Evolutionary conservation across 176 grass and related monocot genomes (phyloP).

Genomic region (Microstegium vimineum): DNA sequence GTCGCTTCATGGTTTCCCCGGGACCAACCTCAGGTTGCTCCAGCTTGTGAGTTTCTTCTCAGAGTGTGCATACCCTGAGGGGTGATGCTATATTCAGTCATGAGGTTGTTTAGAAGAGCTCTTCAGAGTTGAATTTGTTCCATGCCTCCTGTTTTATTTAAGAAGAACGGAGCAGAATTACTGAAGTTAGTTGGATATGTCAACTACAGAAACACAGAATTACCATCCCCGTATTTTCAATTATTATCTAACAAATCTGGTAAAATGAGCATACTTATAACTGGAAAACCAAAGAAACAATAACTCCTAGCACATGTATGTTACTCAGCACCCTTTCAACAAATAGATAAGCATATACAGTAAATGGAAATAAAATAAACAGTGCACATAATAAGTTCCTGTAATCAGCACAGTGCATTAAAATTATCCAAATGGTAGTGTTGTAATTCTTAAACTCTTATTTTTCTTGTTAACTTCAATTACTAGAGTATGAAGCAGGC

Average conservation of each 20-base stretch:
- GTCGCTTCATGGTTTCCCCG: conserved; percentile 1
- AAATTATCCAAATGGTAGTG: background rate
- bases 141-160: conserved; percentile 60
- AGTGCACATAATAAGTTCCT: background rate
- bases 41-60: background rate
- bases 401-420: background rate
- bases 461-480: background rate
- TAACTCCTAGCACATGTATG: background rate
- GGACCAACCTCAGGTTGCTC: background rate
- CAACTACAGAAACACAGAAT: background rate
- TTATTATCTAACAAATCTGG: background rate
- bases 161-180: conserved; percentile 2
- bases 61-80: background rate
- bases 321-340: background rate
- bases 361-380: conserved; percentile 6
- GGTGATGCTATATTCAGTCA: background rate
- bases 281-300: background rate
- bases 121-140: conserved; percentile 80
- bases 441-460: background rate
- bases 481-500: background rate
- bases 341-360: background rate
- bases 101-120: conserved; percentile 43
- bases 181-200: background rate
- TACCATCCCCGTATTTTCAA: background rate
- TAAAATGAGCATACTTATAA: conserved; percentile 8